phyloP scores from a whole-genome alignment of 2,329 filamentous ascomycete genomes.

The Neurospora sp. region DNA sequence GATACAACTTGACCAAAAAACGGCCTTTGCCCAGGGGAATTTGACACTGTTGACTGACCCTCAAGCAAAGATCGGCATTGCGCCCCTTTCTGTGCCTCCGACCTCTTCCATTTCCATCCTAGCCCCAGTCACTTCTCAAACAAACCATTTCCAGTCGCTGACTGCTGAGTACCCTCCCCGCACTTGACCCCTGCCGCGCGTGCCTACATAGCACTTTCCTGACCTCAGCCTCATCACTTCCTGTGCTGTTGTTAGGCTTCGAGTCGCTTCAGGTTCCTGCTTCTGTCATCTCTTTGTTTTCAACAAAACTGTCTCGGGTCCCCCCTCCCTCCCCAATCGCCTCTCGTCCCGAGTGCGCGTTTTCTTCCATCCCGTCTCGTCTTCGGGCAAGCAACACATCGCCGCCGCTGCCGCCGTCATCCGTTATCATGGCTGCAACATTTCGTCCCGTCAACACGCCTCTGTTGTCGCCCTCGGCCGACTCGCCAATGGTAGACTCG shows the following conservation, averaged over 20 bases:
- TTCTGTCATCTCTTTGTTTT: slow-evolving; percentile 11
- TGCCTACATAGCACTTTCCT: slow-evolving; percentile 9
- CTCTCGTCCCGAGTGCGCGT: slow-evolving; percentile 1
- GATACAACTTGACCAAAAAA: not conserved
- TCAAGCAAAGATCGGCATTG: not conserved
- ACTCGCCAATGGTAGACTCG: slow-evolving; percentile 36
- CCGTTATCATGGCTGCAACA: slow-evolving; percentile 38
- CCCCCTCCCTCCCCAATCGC: not conserved
- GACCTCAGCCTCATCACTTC: slow-evolving; percentile 14
- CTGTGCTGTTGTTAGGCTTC: slow-evolving; percentile 15
- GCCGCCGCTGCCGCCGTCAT: slow-evolving; percentile 16
- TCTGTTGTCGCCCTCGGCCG: slow-evolving; percentile 31
- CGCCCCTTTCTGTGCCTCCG: not conserved
- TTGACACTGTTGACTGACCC: not conserved
- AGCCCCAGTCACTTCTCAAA: not conserved
- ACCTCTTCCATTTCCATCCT: not conserved
- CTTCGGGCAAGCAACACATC: not conserved
- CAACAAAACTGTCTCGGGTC: slow-evolving; percentile 2
- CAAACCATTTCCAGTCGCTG: slow-evolving; percentile 4
- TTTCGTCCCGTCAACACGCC: slow-evolving; percentile 54
- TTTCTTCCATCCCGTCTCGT: not conserved
- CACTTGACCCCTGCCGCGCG: slow-evolving; percentile 3
- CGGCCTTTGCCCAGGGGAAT: not conserved
- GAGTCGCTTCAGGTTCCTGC: slow-evolving; percentile 2
- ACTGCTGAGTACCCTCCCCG: not conserved